Evolutionary conservation across 495 filamentous ascomycete species (phyloP).

Genomic region (Penicillium pulvis): DNA sequence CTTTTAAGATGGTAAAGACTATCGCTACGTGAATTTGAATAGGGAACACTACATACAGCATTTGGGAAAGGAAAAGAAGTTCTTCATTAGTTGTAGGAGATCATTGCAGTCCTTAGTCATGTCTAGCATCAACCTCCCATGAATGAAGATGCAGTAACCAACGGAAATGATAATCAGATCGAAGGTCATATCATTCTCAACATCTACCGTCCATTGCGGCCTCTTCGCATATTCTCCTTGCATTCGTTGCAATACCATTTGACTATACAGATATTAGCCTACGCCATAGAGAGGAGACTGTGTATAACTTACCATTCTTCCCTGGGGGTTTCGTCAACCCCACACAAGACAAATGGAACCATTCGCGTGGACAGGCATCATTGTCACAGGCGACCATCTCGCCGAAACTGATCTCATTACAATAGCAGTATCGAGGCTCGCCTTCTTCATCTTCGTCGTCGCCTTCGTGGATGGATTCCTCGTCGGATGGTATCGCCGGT

Average conservation of each 20-base stretch:
- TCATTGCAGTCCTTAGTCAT: not conserved
- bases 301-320: constrained; percentile 70
- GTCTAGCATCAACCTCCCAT: not conserved
- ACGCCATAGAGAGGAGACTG: not conserved
- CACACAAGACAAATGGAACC: constrained; percentile 95
- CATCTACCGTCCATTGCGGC: constrained; percentile 43
- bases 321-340: constrained; percentile 83
- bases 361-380: constrained; percentile 82
- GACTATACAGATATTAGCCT: constrained; percentile 51
- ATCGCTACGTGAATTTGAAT: too few species aligned
- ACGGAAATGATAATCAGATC: not conserved
- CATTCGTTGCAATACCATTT: constrained; percentile 94
- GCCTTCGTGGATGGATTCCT: constrained; percentile 57
- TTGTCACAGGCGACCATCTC: constrained; percentile 99
- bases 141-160: not conserved
- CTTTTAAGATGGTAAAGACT: too few species aligned
- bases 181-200: not conserved
- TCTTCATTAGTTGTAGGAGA: not conserved
- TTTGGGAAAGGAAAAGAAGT: too few species aligned
- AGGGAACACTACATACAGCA: too few species aligned
- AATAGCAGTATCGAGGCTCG: constrained; percentile 91
- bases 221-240: constrained; percentile 67
- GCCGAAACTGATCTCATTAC: constrained; percentile 89
- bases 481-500: constrained; percentile 45
- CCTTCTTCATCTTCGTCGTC: constrained; percentile 74